Percentiles rank a stretch among this genome's conserved stretches.
phyloP scores from a whole-genome alignment of 331 rosid species.

The Stylosanthes scabra region DNA sequence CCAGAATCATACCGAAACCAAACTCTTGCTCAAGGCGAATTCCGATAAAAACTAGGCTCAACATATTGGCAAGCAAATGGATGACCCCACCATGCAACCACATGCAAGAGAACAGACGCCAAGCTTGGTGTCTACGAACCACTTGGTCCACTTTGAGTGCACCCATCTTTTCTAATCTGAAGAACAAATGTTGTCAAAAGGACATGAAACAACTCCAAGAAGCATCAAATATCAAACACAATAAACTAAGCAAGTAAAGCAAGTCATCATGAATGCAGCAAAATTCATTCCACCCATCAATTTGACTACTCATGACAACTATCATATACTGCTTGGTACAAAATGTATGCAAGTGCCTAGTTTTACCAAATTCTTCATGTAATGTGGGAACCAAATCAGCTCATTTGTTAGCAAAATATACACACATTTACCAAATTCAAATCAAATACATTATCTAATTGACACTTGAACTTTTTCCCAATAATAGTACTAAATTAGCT shows the following conservation, averaged over 20 bases:
- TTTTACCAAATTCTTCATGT: background rate
- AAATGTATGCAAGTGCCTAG: background rate
- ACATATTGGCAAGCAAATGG: slow-evolving; percentile 92
- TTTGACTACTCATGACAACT: background rate
- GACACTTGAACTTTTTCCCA: background rate
- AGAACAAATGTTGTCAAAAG: slow-evolving; percentile 19
- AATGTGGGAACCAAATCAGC: background rate
- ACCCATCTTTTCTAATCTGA: slow-evolving; percentile 90
- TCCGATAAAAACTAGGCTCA: slow-evolving; percentile 91
- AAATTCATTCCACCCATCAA: background rate
- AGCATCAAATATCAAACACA: background rate
- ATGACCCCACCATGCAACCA: slow-evolving; percentile 97
- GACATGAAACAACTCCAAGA: slow-evolving; percentile 24
- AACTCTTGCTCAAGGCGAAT: slow-evolving; percentile 96
- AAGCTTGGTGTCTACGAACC: slow-evolving; percentile 65
- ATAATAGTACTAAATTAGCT: background rate
- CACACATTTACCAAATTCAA: background rate
- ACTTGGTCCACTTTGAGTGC: slow-evolving; percentile 77
- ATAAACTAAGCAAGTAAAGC: background rate
- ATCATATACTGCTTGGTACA: too few species aligned
- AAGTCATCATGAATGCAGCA: slow-evolving; percentile 6
- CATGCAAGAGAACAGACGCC: slow-evolving; percentile 91
- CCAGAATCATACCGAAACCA: slow-evolving; percentile 81
- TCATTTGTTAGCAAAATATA: background rate
- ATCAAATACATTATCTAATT: background rate